These are phyloP conservation scores for Amaranthus cruentus DNA, from an alignment of 148 eudicot species.

Conservation along the genomic window DNA sequence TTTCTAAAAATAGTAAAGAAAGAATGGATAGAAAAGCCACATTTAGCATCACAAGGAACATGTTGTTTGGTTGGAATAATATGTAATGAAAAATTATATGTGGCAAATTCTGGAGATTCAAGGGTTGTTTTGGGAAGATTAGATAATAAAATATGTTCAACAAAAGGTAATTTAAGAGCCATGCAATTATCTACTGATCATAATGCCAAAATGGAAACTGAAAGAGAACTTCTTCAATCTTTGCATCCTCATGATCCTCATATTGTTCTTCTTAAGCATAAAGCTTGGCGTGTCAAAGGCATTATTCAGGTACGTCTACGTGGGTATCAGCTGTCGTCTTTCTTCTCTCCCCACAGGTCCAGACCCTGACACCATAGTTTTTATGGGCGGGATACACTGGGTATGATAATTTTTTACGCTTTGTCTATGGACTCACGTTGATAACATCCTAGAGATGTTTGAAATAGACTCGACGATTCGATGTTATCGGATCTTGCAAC, in stretches of 20 bases:
- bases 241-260: constrained; percentile 68
- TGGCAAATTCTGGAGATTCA: constrained; percentile 89
- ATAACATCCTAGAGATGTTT: too few relatives aligned
- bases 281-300: constrained; percentile 93
- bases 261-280: constrained; percentile 69
- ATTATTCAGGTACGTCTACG: constrained; percentile 66
- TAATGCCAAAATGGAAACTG: constrained; percentile 58
- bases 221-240: constrained; percentile 56
- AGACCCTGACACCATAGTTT: too few relatives aligned
- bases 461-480: too few relatives aligned
- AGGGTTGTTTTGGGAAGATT: constrained; percentile 73
- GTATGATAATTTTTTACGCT: too few relatives aligned
- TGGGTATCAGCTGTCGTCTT: neutral
- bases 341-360: neutral
- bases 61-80: constrained; percentile 77
- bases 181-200: constrained; percentile 78
- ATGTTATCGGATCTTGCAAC: too few relatives aligned
- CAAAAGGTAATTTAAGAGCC: constrained; percentile 32
- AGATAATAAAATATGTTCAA: constrained; percentile 20
- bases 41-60: constrained; percentile 72
- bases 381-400: too few relatives aligned
- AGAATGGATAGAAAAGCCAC: constrained; percentile 62
- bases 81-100: constrained; percentile 47
- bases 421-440: too few relatives aligned
- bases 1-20: constrained; percentile 52